Conservation (phyloP, 2,329 filamentous ascomycete species). For the Aspergillus udagawae region DNA sequence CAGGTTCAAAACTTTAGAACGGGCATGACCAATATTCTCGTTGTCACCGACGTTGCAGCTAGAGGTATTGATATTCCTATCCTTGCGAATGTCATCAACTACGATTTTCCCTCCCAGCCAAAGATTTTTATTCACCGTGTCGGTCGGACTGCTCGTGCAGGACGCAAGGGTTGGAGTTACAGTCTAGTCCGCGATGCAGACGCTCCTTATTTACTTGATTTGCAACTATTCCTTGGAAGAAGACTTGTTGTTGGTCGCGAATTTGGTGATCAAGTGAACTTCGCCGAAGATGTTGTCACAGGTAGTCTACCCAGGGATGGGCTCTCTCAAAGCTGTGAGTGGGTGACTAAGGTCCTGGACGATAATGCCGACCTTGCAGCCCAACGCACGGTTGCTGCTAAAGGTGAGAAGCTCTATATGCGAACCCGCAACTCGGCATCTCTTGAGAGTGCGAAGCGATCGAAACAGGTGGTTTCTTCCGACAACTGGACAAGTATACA, state of each 20-base stretch:
- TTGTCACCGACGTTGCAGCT: constrained; percentile 94
- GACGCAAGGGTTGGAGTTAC: constrained; percentile 90
- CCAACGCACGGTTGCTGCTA: constrained; percentile 69
- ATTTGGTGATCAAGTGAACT: constrained; percentile 59
- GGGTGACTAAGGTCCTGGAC: constrained; percentile 71
- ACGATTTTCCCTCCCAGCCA: constrained; percentile 93
- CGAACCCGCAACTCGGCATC: constrained; percentile 88
- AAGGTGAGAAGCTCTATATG: constrained; percentile 90
- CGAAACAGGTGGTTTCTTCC: constrained; percentile 70
- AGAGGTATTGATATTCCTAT: constrained; percentile 97
- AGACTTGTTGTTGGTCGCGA: constrained; percentile 72
- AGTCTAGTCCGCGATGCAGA: constrained; percentile 85
- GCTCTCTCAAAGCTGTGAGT: constrained; percentile 74
- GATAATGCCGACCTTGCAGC: constrained; percentile 70
- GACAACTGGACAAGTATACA: constrained; percentile 72
- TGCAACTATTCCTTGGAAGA: constrained; percentile 91
- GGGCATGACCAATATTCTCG: constrained; percentile 81
- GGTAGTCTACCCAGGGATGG: constrained; percentile 70
- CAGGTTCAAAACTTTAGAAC: constrained; percentile 87
- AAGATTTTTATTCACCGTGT: constrained; percentile 97
- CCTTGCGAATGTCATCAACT: constrained; percentile 96
- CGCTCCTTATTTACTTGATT: constrained; percentile 84
- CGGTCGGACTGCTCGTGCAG: constrained; percentile 90
- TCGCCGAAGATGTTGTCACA: constrained; percentile 77
- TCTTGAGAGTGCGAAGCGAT: constrained; percentile 80